Percentiles rank a stretch among this genome's conserved stretches.
Evolutionary conservation across 2,329 filamentous ascomycete genomes (phyloP).

Genomic region (Triangularia setosa): DNA sequence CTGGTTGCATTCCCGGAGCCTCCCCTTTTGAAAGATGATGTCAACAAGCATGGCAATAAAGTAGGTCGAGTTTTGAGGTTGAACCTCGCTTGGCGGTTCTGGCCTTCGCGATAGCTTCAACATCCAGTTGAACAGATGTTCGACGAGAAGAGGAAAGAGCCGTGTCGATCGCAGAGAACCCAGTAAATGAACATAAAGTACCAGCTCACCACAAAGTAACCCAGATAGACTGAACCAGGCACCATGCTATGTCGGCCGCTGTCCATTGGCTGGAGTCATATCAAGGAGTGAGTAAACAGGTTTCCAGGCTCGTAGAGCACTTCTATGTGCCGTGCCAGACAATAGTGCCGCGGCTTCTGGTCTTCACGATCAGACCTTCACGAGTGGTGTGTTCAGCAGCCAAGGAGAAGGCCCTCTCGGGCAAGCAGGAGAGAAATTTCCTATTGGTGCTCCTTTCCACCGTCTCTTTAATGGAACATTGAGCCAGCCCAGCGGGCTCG

Average conservation of each 20-base stretch:
- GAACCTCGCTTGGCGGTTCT: background rate
- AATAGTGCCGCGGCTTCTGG: background rate
- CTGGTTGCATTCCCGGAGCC: background rate
- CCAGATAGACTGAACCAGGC: background rate
- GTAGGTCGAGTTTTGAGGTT: background rate
- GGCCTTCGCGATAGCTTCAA: background rate
- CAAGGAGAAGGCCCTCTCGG: background rate
- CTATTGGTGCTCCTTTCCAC: background rate
- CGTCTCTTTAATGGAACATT: background rate
- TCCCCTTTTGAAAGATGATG: constrained; percentile 1
- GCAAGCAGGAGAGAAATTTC: background rate
- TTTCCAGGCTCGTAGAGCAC: background rate
- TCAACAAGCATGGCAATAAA: background rate
- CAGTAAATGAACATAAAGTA: background rate
- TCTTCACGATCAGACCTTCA: background rate
- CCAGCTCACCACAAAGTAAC: background rate
- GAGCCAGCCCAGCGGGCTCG: background rate
- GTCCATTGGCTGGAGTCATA: background rate
- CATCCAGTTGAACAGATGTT: background rate
- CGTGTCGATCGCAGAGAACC: background rate
- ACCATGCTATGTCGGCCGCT: background rate
- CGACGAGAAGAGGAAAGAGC: background rate
- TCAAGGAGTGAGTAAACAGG: constrained; percentile 3
- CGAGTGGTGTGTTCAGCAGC: background rate
- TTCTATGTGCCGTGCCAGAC: background rate